phyloP scores from a whole-genome alignment of 2,329 filamentous ascomycete genomes.

The Penicillium sp. region DNA sequence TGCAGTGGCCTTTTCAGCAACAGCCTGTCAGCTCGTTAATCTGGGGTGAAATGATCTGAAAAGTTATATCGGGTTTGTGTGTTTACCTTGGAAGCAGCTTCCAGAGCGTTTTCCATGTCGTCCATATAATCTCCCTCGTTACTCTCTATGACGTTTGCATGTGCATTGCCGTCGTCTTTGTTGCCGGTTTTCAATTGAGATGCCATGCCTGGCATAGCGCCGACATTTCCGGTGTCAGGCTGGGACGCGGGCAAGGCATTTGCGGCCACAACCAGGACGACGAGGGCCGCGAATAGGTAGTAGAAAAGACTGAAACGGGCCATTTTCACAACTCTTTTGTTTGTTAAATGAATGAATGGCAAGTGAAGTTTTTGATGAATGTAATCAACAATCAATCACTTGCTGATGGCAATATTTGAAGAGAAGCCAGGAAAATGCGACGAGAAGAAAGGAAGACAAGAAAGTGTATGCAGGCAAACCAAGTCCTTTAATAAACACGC shows the following conservation, averaged over 20 bases:
- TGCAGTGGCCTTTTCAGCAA: slow-evolving; percentile 11
- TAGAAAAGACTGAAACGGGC: slow-evolving; percentile 25
- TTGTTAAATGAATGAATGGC: slow-evolving; percentile 4
- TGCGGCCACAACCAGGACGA: slow-evolving; percentile 27
- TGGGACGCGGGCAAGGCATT: slow-evolving; percentile 23
- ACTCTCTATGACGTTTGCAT: neutral
- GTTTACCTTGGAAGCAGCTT: slow-evolving; percentile 9
- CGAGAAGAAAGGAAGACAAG: neutral
- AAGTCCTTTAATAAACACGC: neutral
- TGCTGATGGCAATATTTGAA: neutral
- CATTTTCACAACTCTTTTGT: slow-evolving; percentile 21
- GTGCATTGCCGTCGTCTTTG: neutral
- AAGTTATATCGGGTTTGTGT: neutral
- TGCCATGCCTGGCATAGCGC: slow-evolving; percentile 11
- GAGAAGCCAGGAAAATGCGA: neutral
- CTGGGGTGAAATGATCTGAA: neutral
- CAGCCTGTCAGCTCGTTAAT: slow-evolving; percentile 13
- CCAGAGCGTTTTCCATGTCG: slow-evolving; percentile 8
- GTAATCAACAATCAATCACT: neutral
- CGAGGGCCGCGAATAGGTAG: slow-evolving; percentile 26
- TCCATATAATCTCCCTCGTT: slow-evolving; percentile 6
- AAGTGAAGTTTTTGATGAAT: neutral
- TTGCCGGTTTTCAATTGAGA: neutral
- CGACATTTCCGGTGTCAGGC: slow-evolving; percentile 7
- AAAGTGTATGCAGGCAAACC: neutral